Conservation (phyloP, 2,329 filamentous ascomycete species). For the Verticillium isaacii region DNA sequence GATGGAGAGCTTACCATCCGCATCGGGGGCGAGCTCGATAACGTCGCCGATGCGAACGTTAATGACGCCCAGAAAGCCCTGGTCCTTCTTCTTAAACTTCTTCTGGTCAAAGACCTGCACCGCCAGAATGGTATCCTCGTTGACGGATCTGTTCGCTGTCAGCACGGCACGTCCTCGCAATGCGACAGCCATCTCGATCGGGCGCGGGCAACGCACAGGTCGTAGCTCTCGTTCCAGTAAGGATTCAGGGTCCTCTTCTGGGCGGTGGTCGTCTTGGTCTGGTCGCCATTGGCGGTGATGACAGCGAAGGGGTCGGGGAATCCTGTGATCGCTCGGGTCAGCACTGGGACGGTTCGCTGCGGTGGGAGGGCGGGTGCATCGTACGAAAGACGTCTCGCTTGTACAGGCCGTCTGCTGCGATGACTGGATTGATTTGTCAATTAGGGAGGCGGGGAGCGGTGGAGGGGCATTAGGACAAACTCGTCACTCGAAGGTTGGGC, state of each 20-base stretch:
- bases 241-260: constrained; percentile 97
- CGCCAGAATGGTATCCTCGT: constrained; percentile 92
- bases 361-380: constrained; percentile 30
- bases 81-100: constrained; percentile 99
- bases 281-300: constrained; percentile 93
- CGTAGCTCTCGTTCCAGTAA: constrained; percentile 99
- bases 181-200: not conserved
- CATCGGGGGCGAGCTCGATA: constrained; percentile 82
- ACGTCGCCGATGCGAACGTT: constrained; percentile 95
- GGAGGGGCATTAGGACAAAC: constrained; percentile 47
- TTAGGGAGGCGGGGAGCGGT: not conserved
- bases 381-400: constrained; percentile 98
- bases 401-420: constrained; percentile 96
- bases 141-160: constrained; percentile 62
- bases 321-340: constrained; percentile 49
- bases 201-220: constrained; percentile 65
- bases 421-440: constrained; percentile 57
- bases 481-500: constrained; percentile 89
- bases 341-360: not conserved
- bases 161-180: not conserved
- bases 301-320: constrained; percentile 98
- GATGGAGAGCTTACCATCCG: constrained; percentile 66
- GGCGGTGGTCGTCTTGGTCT: constrained; percentile 95
- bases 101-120: constrained; percentile 99
- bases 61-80: constrained; percentile 95